phyloP scores from a whole-genome alignment of 2,329 filamentous ascomycete species.

The Geosmithia flava region DNA sequence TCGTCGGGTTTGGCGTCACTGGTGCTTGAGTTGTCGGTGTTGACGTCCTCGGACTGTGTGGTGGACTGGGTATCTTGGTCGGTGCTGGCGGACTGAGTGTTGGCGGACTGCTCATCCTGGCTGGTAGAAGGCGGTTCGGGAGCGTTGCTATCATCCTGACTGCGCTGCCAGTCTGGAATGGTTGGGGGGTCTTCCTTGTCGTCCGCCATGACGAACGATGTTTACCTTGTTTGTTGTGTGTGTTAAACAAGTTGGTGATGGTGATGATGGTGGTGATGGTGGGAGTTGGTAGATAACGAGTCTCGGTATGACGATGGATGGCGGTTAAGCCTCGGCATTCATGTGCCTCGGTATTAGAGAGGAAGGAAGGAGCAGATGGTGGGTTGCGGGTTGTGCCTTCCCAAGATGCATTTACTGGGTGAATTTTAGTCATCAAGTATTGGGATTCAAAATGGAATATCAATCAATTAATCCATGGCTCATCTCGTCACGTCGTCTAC shows the following conservation, averaged over 20 bases:
- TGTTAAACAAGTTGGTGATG: neutral
- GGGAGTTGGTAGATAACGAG: neutral
- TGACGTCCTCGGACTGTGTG: neutral
- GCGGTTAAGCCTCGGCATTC: neutral
- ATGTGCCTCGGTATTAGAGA: neutral
- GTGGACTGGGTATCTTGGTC: neutral
- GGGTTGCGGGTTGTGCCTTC: too few species aligned
- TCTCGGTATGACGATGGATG: neutral
- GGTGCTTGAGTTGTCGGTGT: neutral
- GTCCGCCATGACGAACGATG: neutral
- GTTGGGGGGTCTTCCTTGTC: neutral
- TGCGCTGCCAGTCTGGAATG: conserved; percentile 5
- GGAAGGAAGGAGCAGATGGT: neutral
- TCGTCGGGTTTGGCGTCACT: neutral
- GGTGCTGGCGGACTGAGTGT: neutral
- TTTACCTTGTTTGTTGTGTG: neutral
- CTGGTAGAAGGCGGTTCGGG: neutral
- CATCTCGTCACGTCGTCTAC: too few species aligned
- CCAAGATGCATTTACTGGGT: too few species aligned
- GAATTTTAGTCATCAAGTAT: too few species aligned
- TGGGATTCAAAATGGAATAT: too few species aligned
- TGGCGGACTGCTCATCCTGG: neutral
- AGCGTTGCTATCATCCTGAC: neutral
- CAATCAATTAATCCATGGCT: too few species aligned
- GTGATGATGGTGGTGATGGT: neutral